phyloP scores from a whole-genome alignment of 2,329 filamentous ascomycete species.

The Aspergillus sp. region DNA sequence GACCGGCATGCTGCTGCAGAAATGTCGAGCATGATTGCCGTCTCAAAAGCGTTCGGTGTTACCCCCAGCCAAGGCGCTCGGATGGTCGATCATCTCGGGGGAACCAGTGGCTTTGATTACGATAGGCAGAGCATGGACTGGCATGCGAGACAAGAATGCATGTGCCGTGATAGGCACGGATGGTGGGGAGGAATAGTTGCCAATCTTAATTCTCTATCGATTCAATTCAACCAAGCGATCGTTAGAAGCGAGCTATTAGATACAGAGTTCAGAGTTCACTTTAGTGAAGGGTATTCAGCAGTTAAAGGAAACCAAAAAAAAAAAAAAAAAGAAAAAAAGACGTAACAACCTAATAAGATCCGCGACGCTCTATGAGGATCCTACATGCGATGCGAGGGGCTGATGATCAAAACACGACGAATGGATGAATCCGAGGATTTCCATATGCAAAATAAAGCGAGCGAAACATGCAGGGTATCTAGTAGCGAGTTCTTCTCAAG shows the following conservation, averaged over 20 bases:
- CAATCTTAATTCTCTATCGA: too few relatives aligned
- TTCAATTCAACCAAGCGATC: too few relatives aligned
- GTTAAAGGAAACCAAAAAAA: too few relatives aligned
- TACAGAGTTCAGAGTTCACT: conserved; percentile 1
- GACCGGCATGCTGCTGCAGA: too few relatives aligned
- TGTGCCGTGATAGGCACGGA: too few relatives aligned
- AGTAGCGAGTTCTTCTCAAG: background rate
- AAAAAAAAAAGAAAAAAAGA: background rate
- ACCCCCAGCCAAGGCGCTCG: background rate
- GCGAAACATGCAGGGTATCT: conserved; percentile 1
- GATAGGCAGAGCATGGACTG: conserved; percentile 1
- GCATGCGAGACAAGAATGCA: too few relatives aligned
- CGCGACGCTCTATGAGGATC: background rate
- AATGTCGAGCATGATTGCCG: too few relatives aligned
- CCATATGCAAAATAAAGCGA: conserved; percentile 3
- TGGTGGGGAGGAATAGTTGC: too few relatives aligned
- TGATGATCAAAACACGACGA: background rate
- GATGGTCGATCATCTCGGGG: conserved; percentile 6
- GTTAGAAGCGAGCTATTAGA: background rate
- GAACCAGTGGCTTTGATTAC: conserved; percentile 3
- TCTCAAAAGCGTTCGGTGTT: too few relatives aligned
- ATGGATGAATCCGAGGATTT: conserved; percentile 2
- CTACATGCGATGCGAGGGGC: background rate
- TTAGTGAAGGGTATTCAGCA: conserved; percentile 8
- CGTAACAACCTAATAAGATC: background rate